A percentile compares a stretch with the other conserved stretches of the same genome.
These are phyloP conservation scores for Gloeostereum incarnatum DNA, from an alignment of 768 basidiomycete genomes.

Conservation along the genomic window DNA sequence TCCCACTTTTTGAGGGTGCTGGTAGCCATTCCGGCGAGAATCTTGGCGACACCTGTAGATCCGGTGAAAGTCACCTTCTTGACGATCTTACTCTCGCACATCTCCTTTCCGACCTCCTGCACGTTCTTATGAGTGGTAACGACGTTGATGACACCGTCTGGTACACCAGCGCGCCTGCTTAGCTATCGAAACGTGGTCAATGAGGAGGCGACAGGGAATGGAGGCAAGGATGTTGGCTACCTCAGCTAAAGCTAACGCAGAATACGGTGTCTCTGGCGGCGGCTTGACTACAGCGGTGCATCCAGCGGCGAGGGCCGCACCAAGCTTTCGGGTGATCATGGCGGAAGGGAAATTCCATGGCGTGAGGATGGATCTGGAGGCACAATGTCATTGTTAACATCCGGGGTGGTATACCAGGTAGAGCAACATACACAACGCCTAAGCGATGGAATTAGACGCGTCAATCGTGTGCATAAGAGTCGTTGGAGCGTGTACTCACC, in stretches of 20 bases:
- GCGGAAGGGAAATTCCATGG: conserved; percentile 96
- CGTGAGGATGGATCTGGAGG: conserved; percentile 63
- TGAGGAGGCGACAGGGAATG: not conserved
- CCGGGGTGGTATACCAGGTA: not conserved
- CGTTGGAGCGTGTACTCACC: conserved; percentile 32
- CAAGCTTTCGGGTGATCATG: conserved; percentile 90
- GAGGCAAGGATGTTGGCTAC: conserved; percentile 23
- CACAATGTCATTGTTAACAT: no score
- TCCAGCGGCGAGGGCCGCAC: conserved; percentile 88
- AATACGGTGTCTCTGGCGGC: conserved; percentile 91
- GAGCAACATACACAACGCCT: conserved; percentile 30
- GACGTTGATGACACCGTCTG: conserved; percentile 91
- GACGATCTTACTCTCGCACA: conserved; percentile 82
- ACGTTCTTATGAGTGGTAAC: conserved; percentile 85
- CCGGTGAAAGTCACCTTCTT: conserved; percentile 93
- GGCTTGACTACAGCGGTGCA: conserved; percentile 95
- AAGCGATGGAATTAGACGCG: not conserved
- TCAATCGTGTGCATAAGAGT: not conserved
- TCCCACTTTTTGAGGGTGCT: conserved; percentile 76
- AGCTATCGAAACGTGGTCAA: conserved; percentile 46
- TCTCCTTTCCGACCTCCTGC: conserved; percentile 81
- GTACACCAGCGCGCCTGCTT: conserved; percentile 81
- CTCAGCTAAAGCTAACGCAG: conserved; percentile 85
- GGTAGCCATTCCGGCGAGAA: conserved; percentile 63
- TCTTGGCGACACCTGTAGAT: conserved; percentile 72